Base-by-base conservation (phyloP, 2,329 filamentous ascomycete species). In the Aspergillus udagawae region DNA sequence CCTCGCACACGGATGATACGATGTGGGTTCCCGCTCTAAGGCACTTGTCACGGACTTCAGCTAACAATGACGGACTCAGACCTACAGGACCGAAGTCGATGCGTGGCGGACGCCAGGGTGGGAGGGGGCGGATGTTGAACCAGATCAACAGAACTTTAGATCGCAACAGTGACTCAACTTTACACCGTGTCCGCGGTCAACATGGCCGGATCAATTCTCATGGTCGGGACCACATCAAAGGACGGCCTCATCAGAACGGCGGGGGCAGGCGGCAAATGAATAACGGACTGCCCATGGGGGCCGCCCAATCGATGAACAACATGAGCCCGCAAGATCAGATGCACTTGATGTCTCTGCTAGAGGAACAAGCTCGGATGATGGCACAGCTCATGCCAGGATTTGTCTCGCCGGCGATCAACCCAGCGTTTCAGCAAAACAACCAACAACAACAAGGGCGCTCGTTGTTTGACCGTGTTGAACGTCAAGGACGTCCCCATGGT, bases 11-110 rank as follows among this genome's bases (percentile, higher is more conserved):
- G 23, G 67, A 68, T 60, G 79, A 80, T 55, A 63, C 62, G 53
- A 71, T 76, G 77, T 76, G 66, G 64, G 72, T 70, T 53, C 52
- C 52, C 23, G 29, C 23, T 55, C 17, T 25, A n/a, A 17, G 2
- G 20, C 27, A n/a, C 35, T 4, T 51, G n/a, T 17, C 45, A 20
- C 6, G 42, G 45, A 58, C 56, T 62, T 23, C 60, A 55, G 70
- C 79, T 83, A 75, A 84, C 57, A 21, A 35, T 49, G 8, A 38
- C 35, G 51, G 54, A 9, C 42, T 58, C 68, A 97, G 93, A 69
- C 94, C 94, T 9, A 97, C 92, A 52, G 94, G 93, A 56, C 94
- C 94, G 20, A 94, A 92, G 73, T 92, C 92, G 35, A 96, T 97
- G 92, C 89, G 94, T 69, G 91, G 89, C 71, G 85, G 85, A 53